A percentile compares a stretch with the other conserved stretches of the same genome.
phyloP scores from a whole-genome alignment of 2,329 filamentous ascomycete species.

The Scedosporium boydii region DNA sequence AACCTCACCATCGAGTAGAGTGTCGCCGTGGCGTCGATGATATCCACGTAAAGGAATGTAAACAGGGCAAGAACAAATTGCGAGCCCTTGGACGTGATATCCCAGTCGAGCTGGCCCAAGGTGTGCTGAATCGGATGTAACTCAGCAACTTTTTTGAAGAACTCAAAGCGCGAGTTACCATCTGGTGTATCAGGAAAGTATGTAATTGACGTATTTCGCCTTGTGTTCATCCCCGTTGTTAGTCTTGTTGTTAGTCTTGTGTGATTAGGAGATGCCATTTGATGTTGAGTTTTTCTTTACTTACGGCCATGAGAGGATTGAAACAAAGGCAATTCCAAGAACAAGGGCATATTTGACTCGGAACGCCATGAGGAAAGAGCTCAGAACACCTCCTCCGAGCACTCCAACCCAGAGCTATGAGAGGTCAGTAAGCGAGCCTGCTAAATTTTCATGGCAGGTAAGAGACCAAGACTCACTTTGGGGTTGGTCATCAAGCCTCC shows the following conservation, averaged over 20 bases:
- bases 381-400: conserved; percentile 69
- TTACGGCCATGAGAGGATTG: conserved; percentile 65
- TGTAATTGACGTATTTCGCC: conserved; percentile 57
- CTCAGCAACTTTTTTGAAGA: conserved; percentile 62
- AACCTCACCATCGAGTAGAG: conserved; percentile 86
- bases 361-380: conserved; percentile 71
- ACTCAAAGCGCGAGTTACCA: conserved; percentile 58
- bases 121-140: conserved; percentile 61
- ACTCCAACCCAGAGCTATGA: conserved; percentile 63
- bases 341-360: conserved; percentile 67
- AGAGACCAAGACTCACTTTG: too few species aligned
- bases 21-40: conserved; percentile 78
- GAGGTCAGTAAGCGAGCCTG: not conserved
- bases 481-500: conserved; percentile 66
- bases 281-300: conserved; percentile 19
- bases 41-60: conserved; percentile 86
- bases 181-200: conserved; percentile 60
- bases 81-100: conserved; percentile 41
- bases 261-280: conserved; percentile 8
- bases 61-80: conserved; percentile 58
- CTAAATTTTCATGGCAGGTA: too few species aligned
- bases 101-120: conserved; percentile 58
- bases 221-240: conserved; percentile 15
- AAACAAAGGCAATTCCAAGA: conserved; percentile 62
- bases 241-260: not conserved